Percentiles rank a stretch among this genome's conserved stretches.
Evolutionary conservation across 164 flowering plant species (phyloP).

Genomic region (Magnolia kwangsiensis): DNA sequence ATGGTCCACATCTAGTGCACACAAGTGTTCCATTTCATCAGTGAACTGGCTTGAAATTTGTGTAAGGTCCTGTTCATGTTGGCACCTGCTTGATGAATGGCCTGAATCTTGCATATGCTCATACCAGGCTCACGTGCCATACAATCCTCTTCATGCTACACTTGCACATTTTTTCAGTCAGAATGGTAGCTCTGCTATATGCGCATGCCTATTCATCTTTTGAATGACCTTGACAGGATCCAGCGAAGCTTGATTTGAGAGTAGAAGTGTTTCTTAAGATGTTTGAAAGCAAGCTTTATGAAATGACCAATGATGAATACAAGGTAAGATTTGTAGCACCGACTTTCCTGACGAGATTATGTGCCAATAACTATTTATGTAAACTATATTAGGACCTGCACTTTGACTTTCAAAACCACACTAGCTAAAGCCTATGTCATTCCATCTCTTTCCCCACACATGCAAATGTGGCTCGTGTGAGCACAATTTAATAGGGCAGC

Average conservation of each 20-base stretch:
- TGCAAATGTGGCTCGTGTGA: too few species aligned
- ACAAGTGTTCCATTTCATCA: neutral
- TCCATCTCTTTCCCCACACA: too few species aligned
- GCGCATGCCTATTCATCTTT: neutral
- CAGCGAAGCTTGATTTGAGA: constrained; percentile 66
- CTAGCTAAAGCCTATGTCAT: too few species aligned
- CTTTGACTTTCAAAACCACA: too few species aligned
- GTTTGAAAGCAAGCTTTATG: constrained; percentile 71
- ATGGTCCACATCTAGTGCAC: neutral
- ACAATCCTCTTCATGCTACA: too few species aligned
- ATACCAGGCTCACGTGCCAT: too few species aligned
- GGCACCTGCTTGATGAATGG: neutral
- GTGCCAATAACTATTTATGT: too few species aligned
- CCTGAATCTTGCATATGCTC: neutral
- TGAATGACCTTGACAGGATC: constrained; percentile 51
- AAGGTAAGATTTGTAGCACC: constrained; percentile 41
- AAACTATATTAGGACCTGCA: too few species aligned
- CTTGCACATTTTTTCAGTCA: too few species aligned
- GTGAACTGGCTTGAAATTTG: neutral
- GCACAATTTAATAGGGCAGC: too few species aligned
- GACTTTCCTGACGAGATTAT: neutral
- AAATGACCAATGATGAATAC: constrained; percentile 73
- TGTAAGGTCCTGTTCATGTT: neutral
- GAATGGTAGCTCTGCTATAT: neutral
- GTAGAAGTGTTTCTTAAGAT: constrained; percentile 71